phyloP scores from a whole-genome alignment of 345 rosid genomes.

The Aquilaria malaccensis region DNA sequence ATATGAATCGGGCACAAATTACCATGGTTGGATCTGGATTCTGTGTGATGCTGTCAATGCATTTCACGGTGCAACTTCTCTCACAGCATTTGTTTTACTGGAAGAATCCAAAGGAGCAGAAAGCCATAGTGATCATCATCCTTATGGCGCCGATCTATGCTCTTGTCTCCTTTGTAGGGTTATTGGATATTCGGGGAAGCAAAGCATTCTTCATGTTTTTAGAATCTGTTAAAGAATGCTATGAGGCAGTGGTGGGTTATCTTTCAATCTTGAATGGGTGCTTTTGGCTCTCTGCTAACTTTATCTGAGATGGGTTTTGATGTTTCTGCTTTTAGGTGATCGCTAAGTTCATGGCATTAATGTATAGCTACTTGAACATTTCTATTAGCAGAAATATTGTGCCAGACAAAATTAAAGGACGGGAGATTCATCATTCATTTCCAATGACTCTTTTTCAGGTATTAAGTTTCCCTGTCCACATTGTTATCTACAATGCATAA shows the following conservation, averaged over 20 bases:
- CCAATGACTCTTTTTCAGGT: slow-evolving; percentile 96
- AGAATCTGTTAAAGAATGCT: slow-evolving; percentile 90
- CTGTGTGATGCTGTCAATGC: slow-evolving; percentile 53
- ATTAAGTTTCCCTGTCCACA: not conserved
- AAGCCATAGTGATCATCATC: slow-evolving; percentile 77
- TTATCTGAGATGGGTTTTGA: slow-evolving; percentile 1
- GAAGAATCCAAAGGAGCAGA: slow-evolving; percentile 96
- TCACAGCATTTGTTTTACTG: slow-evolving; percentile 82
- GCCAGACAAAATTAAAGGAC: slow-evolving; percentile 85
- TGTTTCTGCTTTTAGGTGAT: slow-evolving; percentile 52
- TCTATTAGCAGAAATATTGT: slow-evolving; percentile 63
- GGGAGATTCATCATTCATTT: slow-evolving; percentile 85
- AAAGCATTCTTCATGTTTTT: slow-evolving; percentile 69
- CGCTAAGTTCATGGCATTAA: slow-evolving; percentile 83
- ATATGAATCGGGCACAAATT: slow-evolving; percentile 47
- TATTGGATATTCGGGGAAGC: slow-evolving; percentile 73
- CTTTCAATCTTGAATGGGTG: slow-evolving; percentile 1
- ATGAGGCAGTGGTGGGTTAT: slow-evolving; percentile 79
- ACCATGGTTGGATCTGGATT: slow-evolving; percentile 57
- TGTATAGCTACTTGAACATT: slow-evolving; percentile 86
- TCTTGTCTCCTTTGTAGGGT: slow-evolving; percentile 57
- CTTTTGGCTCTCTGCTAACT: slow-evolving; percentile 6
- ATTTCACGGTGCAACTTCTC: slow-evolving; percentile 74
- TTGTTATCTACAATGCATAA: not conserved
- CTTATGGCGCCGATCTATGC: slow-evolving; percentile 96